A percentile compares a stretch with the other conserved stretches of the same genome.
Evolutionary conservation across 805 yeast genomes (phyloP).

Genomic region (Wickerhamiella azymoides): DNA sequence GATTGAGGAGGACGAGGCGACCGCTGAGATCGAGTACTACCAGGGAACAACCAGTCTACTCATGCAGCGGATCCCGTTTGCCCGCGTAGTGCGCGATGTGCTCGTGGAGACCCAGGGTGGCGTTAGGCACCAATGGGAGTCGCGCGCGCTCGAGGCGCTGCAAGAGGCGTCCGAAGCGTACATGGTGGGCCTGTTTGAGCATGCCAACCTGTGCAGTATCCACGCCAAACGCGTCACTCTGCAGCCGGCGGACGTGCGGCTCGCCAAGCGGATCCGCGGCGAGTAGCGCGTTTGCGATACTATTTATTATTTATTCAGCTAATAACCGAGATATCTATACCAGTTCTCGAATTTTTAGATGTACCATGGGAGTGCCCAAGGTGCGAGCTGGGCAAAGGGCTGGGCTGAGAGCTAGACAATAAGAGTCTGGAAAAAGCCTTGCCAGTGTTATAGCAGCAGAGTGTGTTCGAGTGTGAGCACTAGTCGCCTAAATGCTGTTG

Average conservation of each 20-base stretch:
- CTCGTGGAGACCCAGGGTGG: constrained; percentile 72
- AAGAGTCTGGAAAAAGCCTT: no score
- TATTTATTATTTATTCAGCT: no score
- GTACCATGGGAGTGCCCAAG: no score
- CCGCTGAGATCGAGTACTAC: constrained; percentile 94
- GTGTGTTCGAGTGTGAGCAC: no score
- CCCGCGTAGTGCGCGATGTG: constrained; percentile 89
- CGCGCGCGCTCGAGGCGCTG: constrained; percentile 93
- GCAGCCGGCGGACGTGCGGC: constrained; percentile 95
- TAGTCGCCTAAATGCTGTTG: no score
- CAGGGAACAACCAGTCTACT: constrained; percentile 91
- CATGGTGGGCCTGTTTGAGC: constrained; percentile 90
- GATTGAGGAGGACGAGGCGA: constrained; percentile 33
- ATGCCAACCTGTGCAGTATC: constrained; percentile 95
- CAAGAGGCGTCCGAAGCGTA: constrained; percentile 99
- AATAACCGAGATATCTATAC: no score
- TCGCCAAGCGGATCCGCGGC: constrained; percentile 86
- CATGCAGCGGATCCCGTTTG: constrained; percentile 94
- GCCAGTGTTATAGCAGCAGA: no score
- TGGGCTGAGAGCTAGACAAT: no score
- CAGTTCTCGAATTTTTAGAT: no score
- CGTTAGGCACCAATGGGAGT: constrained; percentile 80
- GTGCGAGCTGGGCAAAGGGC: no score
- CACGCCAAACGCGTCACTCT: constrained; percentile 99
- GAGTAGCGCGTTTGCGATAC: neutral